phyloP scores from a whole-genome alignment of 805 yeast species.

The Wickerhamomyces mucosus region DNA sequence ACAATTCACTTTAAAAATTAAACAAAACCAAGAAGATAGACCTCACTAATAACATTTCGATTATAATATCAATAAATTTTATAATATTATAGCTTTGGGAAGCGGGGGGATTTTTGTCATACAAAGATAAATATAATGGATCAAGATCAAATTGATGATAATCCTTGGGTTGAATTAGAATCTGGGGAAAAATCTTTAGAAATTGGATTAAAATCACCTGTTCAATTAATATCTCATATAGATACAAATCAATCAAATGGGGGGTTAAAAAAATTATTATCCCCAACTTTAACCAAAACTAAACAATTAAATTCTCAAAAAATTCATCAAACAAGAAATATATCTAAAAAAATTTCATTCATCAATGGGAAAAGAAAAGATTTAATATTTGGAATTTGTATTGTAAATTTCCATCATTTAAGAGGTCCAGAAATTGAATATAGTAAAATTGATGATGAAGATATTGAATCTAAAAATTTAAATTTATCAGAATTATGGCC shows the following conservation, averaged over 20 bases:
- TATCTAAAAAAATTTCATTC: constrained; percentile 10
- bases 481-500: constrained; percentile 54
- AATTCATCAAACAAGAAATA: not conserved
- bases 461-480: constrained; percentile 22
- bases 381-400: constrained; percentile 70
- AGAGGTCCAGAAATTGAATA: constrained; percentile 95
- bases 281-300: not conserved
- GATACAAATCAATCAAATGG: too few relatives aligned
- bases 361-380: constrained; percentile 15
- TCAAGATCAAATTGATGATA: not conserved
- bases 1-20: too few relatives aligned
- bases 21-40: too few relatives aligned
- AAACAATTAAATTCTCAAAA: too few relatives aligned
- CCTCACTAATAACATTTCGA: too few relatives aligned
- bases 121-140: not conserved
- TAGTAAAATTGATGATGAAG: constrained; percentile 39
- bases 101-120: too few relatives aligned
- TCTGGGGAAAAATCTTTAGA: too few relatives aligned
- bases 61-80: too few relatives aligned
- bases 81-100: too few relatives aligned
- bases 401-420: constrained; percentile 87
- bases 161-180: not conserved
- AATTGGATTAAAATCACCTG: too few relatives aligned
- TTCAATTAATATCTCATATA: too few relatives aligned
- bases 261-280: too few relatives aligned